Conservation (phyloP, 1,284 basidiomycete species). For the Tylopilus microsporus region DNA sequence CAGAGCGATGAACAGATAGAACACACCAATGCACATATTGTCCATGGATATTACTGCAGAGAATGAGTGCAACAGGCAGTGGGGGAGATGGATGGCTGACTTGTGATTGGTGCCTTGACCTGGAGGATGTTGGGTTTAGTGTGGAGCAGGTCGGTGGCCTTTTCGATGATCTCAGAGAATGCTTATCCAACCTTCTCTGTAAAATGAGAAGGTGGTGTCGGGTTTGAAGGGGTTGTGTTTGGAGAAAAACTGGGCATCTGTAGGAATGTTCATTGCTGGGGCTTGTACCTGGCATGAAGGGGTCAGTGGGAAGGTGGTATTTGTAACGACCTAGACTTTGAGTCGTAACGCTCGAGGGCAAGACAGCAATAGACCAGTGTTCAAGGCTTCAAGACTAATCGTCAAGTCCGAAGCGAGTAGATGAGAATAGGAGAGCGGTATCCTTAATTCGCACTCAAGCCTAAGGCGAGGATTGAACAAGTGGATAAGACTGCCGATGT, state of each 20-base stretch:
- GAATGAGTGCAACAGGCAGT: constrained; percentile 5
- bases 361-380: no score
- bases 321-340: no score
- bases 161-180: constrained; percentile 85
- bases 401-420: no score
- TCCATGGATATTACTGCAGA: constrained; percentile 73
- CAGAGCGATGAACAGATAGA: constrained; percentile 2
- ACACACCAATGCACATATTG: constrained; percentile 72
- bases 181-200: constrained; percentile 87
- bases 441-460: no score
- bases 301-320: constrained; percentile 18
- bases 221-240: constrained; percentile 80
- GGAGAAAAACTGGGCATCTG: constrained; percentile 90
- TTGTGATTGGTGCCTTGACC: constrained; percentile 92
- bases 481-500: no score
- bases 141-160: constrained; percentile 70
- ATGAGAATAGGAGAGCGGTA: no score
- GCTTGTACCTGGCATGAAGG: constrained; percentile 71
- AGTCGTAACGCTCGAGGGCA: no score
- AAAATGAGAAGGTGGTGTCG: constrained; percentile 96
- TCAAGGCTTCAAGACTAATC: no score
- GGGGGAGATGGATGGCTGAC: constrained; percentile 34
- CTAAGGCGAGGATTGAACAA: no score
- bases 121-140: constrained; percentile 82
- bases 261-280: constrained; percentile 88